Evolutionary conservation across 441 rosid species (phyloP).

Genomic region (Melastoma candidum): DNA sequence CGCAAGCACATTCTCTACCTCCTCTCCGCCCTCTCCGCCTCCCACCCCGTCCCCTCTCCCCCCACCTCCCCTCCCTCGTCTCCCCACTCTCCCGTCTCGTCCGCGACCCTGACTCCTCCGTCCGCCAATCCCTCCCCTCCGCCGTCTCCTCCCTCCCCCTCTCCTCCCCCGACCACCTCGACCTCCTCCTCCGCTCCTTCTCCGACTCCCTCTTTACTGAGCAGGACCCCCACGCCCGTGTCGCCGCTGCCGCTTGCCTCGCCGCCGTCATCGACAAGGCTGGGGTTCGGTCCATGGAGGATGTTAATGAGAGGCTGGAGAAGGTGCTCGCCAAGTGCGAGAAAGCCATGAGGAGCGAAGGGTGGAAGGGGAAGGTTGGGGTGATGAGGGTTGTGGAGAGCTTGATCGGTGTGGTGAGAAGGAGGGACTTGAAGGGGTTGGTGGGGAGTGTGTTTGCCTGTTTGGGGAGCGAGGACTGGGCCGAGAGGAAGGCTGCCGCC

Average conservation of each 20-base stretch:
- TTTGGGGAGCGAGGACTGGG: constrained; percentile 68
- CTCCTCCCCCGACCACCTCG: constrained; percentile 41
- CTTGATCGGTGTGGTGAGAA: constrained; percentile 67
- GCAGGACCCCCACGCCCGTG: constrained; percentile 67
- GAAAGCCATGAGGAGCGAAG: constrained; percentile 54
- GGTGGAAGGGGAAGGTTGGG: constrained; percentile 68
- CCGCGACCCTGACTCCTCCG: constrained; percentile 65
- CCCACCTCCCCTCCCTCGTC: constrained; percentile 60
- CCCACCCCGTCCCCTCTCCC: constrained; percentile 39
- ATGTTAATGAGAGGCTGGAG: constrained; percentile 47
- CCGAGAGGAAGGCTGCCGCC: constrained; percentile 77
- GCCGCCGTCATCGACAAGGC: constrained; percentile 65
- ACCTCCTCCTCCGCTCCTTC: constrained; percentile 60
- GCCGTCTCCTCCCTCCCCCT: constrained; percentile 46
- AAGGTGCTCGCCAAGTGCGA: constrained; percentile 44
- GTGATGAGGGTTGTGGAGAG: constrained; percentile 71
- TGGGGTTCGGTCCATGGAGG: constrained; percentile 34
- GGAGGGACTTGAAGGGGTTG: constrained; percentile 26
- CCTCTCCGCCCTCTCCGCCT: constrained; percentile 40
- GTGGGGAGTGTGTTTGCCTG: constrained; percentile 48
- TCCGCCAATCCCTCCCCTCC: constrained; percentile 57
- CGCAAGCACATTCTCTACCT: constrained; percentile 69
- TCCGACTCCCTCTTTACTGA: constrained; percentile 81
- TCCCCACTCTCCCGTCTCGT: constrained; percentile 52
- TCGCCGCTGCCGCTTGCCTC: constrained; percentile 73